Evolutionary conservation across 805 yeast species (phyloP).

Genomic region (Wickerhamiella cacticola): DNA sequence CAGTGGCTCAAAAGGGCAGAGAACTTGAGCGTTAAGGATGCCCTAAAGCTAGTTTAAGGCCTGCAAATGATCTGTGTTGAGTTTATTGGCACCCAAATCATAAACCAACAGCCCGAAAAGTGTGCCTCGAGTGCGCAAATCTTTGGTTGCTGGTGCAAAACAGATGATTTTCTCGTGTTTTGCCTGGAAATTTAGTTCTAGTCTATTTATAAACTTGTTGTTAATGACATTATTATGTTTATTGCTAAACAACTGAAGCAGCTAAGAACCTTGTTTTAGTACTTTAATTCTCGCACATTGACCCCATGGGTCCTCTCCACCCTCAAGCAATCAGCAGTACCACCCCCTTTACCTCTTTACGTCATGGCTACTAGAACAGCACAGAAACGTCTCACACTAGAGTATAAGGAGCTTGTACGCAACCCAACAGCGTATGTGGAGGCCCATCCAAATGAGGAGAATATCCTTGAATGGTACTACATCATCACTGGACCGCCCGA

Average conservation of each 20-base stretch:
- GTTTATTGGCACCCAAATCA: no score
- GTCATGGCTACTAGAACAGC: constrained; percentile 23
- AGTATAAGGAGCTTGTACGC: constrained; percentile 41
- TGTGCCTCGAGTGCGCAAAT: no score
- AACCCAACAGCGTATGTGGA: constrained; percentile 75
- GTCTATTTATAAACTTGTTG: no score
- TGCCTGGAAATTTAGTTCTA: no score
- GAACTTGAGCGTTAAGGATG: constrained; percentile 14
- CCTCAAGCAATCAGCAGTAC: background rate
- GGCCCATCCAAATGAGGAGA: constrained; percentile 79
- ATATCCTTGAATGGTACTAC: constrained; percentile 89
- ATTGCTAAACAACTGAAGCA: no score
- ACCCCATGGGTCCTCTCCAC: background rate
- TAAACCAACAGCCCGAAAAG: background rate
- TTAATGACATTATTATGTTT: no score
- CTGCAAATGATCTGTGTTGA: no score
- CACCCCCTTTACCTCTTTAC: background rate
- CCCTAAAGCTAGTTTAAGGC: background rate
- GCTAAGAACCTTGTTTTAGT: no score
- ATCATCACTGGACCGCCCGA: constrained; percentile 82
- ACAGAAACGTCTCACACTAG: constrained; percentile 22
- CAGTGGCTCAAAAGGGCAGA: constrained; percentile 21
- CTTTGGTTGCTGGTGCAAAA: no score
- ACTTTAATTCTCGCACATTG: no score
- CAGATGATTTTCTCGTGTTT: no score